Conservation (phyloP, 352 stramenopile species). For the Blastocystis sp. region DNA sequence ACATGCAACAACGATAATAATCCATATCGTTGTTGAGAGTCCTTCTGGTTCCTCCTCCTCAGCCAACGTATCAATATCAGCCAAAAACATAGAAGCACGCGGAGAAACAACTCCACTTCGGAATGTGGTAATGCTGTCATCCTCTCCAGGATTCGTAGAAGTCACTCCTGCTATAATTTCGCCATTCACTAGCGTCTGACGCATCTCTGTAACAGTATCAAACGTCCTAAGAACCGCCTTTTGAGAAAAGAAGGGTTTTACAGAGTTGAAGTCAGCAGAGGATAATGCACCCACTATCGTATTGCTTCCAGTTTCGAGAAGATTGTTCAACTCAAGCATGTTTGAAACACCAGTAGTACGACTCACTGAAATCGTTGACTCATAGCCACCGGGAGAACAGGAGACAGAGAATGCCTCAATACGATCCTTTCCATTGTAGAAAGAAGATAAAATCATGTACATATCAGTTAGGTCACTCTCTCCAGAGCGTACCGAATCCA, state of each 20-base stretch:
- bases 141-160: constrained; percentile 40
- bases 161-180: constrained; percentile 39
- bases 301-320: not conserved
- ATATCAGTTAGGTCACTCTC: constrained; percentile 50
- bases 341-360: not conserved
- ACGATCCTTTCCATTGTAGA: constrained; percentile 57
- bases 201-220: not conserved
- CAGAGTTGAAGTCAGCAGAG: constrained; percentile 43
- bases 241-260: constrained; percentile 4
- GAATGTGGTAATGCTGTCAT: constrained; percentile 8
- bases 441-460: constrained; percentile 55
- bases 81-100: constrained; percentile 10
- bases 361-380: constrained; percentile 1
- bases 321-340: constrained; percentile 46
- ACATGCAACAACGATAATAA: not conserved
- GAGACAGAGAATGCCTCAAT: constrained; percentile 53
- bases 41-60: not conserved
- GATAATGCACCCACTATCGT: constrained; percentile 35
- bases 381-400: constrained; percentile 51
- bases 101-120: constrained; percentile 48
- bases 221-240: not conserved
- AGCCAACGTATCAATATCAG: not conserved
- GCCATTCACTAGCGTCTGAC: not conserved
- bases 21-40: not conserved
- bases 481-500: constrained; percentile 17